These are phyloP conservation scores for Hygrophila difformis DNA, from an alignment of 257 asterid species.

Conservation along the genomic window DNA sequence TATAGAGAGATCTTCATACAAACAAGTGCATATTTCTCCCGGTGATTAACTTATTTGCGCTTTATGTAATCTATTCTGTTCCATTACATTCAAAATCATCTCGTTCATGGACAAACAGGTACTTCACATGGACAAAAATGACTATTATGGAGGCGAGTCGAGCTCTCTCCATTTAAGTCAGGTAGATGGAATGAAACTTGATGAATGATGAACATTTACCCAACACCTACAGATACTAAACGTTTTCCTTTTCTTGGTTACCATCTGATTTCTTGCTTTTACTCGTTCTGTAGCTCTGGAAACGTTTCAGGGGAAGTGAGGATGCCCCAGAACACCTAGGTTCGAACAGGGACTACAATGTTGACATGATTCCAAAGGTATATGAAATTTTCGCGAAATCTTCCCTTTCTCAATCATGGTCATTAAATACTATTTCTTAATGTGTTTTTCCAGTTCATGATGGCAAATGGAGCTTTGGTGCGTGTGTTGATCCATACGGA, in stretches of 20 bases:
- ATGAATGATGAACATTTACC: no score
- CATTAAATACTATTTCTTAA: not conserved
- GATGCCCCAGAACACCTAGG: slow-evolving; percentile 69
- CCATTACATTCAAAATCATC: no score
- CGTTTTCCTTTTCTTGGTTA: no score
- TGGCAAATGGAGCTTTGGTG: slow-evolving; percentile 95
- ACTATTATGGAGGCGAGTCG: slow-evolving; percentile 95
- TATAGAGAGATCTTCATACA: no score
- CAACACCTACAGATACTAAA: no score
- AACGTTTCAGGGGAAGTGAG: slow-evolving; percentile 81
- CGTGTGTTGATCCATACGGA: slow-evolving; percentile 89
- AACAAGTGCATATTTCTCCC: no score
- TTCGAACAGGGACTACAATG: slow-evolving; percentile 87
- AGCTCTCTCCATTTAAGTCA: slow-evolving; percentile 73
- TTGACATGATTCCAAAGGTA: slow-evolving; percentile 98
- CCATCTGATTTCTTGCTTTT: no score
- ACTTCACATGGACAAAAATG: slow-evolving; percentile 94
- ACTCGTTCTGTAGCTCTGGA: slow-evolving; percentile 63
- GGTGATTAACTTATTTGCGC: no score
- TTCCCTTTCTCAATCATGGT: slow-evolving; percentile 3
- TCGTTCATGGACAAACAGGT: slow-evolving; percentile 32
- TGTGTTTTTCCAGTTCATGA: slow-evolving; percentile 59
- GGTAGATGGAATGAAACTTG: slow-evolving; percentile 25
- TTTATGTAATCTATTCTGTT: no score
- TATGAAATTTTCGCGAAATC: not conserved